Base-by-base conservation (phyloP, 345 rosid genomes). In the Pistacia atlantica region DNA sequence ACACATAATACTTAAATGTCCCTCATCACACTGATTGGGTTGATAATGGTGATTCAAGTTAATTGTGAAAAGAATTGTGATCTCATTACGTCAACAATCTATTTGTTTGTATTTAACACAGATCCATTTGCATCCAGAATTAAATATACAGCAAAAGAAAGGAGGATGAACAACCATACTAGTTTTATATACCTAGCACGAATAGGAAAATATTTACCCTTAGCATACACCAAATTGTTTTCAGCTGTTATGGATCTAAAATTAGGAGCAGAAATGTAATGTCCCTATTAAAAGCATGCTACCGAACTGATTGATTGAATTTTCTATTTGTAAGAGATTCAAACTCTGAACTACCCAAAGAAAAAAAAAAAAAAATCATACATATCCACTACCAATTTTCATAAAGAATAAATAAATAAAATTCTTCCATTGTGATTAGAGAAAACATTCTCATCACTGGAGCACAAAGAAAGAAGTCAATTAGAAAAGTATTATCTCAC, bases 401-500 rank as follows among this genome's bases (percentile, higher is more conserved):
- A 6, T 42, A 42, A 38, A 38, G 42, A 38, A 45, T 57, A 42
- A 65, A 2, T 65, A 13, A 17, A 61, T 35, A 31, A 9, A 16
- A 8, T 13, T 4, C 37, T 75, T 54, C 56, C 11, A 9, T 17
- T 42, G 42, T 16, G 37, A 13, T 57, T 2, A 56, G 10, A 57
- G 14, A 55, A 59, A 75, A 66, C 28, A 16, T 42, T 42, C 8
- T 55, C 45, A 56, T 42, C 72, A 20, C 10, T 14, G 42, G 25
- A 75, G 55, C 10, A n/a, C 14, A 3, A 57, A 13, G 37, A 38
- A 25, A 54, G 33, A 35, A 66, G 48, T 11, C 1, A 46, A 66
- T 20, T 17, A 54, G 54, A 61, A 69, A 38, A 69, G 65, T 35
- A 6, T 59, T 31, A 31, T 69, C 86, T 81, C 75, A 95, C 99